phyloP scores from a whole-genome alignment of 1,139 yeast genomes.

The Suhomyces taliae region DNA sequence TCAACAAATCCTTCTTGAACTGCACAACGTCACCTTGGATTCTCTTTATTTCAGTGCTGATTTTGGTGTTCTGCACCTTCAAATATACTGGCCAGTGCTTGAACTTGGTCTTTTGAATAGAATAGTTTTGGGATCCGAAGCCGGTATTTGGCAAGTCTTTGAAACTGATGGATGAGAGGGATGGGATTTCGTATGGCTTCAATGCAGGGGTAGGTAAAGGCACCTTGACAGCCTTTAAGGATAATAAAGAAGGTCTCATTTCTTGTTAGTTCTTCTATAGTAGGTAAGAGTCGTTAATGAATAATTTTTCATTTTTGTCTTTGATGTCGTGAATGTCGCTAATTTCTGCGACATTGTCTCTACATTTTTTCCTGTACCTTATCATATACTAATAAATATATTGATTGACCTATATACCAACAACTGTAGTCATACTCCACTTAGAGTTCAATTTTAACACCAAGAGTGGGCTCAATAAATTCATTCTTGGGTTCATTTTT shows the following conservation, averaged over 20 bases:
- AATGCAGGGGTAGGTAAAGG: constrained; percentile 20
- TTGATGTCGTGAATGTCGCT: background rate
- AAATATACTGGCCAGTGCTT: constrained; percentile 73
- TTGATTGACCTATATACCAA: background rate
- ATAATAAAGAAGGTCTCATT: constrained; percentile 30
- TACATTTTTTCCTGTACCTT: background rate
- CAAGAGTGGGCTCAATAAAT: background rate
- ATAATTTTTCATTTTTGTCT: constrained; percentile 4
- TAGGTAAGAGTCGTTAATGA: background rate
- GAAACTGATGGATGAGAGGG: constrained; percentile 26
- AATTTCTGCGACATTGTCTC: background rate
- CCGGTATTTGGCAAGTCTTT: constrained; percentile 38
- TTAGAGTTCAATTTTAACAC: background rate
- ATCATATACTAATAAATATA: background rate
- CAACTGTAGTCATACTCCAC: background rate
- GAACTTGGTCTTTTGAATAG: constrained; percentile 51
- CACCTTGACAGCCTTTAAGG: constrained; percentile 27
- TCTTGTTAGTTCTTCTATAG: background rate
- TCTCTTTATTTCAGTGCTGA: constrained; percentile 62
- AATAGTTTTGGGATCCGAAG: constrained; percentile 49
- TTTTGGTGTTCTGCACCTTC: constrained; percentile 53
- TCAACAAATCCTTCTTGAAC: constrained; percentile 59
- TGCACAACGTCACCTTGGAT: constrained; percentile 60
- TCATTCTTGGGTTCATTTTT: constrained; percentile 2
- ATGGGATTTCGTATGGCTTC: constrained; percentile 28